Conservation (phyloP, 352 stramenopile genomes). For the Phytophthora chlamydospora region DNA sequence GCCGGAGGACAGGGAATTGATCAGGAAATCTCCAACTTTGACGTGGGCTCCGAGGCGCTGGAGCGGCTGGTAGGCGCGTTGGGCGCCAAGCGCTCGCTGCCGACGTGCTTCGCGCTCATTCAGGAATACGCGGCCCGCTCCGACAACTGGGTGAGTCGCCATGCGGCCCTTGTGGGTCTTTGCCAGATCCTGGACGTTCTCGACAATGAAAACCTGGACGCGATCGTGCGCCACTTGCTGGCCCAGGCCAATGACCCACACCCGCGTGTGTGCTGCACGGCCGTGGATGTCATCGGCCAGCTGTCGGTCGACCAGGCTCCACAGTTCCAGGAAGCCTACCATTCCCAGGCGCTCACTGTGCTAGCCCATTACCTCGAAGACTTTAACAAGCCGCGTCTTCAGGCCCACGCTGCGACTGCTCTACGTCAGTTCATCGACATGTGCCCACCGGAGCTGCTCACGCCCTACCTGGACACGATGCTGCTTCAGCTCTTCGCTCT, state of each 20-base stretch:
- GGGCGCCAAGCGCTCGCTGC: constrained; percentile 71
- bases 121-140: constrained; percentile 66
- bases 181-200: constrained; percentile 87
- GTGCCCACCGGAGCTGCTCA: constrained; percentile 64
- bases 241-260: constrained; percentile 71
- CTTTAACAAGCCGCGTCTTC: constrained; percentile 60
- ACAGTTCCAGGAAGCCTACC: constrained; percentile 81
- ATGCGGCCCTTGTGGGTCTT: constrained; percentile 78
- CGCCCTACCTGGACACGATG: constrained; percentile 79
- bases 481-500: constrained; percentile 72
- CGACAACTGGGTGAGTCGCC: constrained; percentile 77
- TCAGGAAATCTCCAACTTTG: constrained; percentile 88
- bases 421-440: constrained; percentile 88
- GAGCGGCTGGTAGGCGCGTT: constrained; percentile 73
- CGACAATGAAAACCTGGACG: constrained; percentile 63
- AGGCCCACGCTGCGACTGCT: constrained; percentile 77
- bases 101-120: constrained; percentile 80
- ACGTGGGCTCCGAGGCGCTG: constrained; percentile 83
- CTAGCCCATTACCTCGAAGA: constrained; percentile 74
- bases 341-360: constrained; percentile 65
- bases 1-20: constrained; percentile 41
- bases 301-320: constrained; percentile 80
- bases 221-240: constrained; percentile 73
- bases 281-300: constrained; percentile 85
- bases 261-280: constrained; percentile 81